Conservation (phyloP, 2,329 filamentous ascomycete genomes). For the Rachicladosporium sp. region DNA sequence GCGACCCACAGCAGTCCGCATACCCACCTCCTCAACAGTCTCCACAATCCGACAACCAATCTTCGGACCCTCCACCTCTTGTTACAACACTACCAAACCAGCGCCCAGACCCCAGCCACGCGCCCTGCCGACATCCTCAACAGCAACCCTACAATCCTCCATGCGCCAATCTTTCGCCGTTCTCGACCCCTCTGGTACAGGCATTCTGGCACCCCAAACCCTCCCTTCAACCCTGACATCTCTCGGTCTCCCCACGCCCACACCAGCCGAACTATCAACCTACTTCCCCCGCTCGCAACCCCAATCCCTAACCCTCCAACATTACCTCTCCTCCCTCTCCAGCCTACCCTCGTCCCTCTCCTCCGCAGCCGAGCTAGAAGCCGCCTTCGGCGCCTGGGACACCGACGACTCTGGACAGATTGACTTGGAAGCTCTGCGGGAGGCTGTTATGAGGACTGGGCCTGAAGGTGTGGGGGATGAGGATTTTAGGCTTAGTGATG, state of each 20-base stretch:
- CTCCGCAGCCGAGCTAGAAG: slow-evolving; percentile 65
- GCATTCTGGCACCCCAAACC: slow-evolving; percentile 68
- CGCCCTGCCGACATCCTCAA: slow-evolving; percentile 51
- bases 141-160: slow-evolving; percentile 70
- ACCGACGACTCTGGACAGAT: slow-evolving; percentile 91
- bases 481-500: slow-evolving; percentile 48
- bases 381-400: slow-evolving; percentile 90
- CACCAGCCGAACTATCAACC: slow-evolving; percentile 54
- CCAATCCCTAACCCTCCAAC: slow-evolving; percentile 56
- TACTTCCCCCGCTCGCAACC: slow-evolving; percentile 63
- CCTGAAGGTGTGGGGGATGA: slow-evolving; percentile 54
- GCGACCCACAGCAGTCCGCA: slow-evolving; percentile 26
- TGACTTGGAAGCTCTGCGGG: slow-evolving; percentile 67
- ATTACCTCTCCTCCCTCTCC: slow-evolving; percentile 74
- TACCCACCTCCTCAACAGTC: slow-evolving; percentile 22
- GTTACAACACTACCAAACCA: slow-evolving; percentile 3
- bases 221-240: slow-evolving; percentile 79
- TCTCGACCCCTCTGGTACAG: slow-evolving; percentile 78
- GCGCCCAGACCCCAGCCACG: slow-evolving; percentile 5
- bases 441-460: slow-evolving; percentile 69
- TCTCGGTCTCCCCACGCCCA: slow-evolving; percentile 61
- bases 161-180: slow-evolving; percentile 91
- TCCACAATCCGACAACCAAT: slow-evolving; percentile 12
- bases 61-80: slow-evolving; percentile 7
- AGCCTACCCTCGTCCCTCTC: slow-evolving; percentile 62